Percentiles rank a stretch among this genome's conserved stretches.
phyloP scores from a whole-genome alignment of 257 asterid genomes.

The Gardenia jasminoides region DNA sequence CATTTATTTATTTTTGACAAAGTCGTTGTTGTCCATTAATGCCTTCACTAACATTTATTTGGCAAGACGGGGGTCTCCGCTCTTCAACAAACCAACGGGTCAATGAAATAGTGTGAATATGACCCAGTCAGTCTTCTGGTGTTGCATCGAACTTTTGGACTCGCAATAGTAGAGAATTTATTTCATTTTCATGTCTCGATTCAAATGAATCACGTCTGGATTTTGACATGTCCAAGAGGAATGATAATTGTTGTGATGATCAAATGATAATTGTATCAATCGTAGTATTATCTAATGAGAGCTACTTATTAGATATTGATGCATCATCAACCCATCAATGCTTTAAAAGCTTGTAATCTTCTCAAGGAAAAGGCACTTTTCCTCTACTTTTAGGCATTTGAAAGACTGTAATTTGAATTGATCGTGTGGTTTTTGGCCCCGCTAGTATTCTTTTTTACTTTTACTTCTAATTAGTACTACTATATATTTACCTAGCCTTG shows the following conservation, averaged over 20 bases:
- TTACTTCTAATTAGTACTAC: neutral
- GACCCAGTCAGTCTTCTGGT: too few species aligned
- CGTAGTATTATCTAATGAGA: neutral
- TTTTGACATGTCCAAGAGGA: too few species aligned
- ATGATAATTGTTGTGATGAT: constrained; percentile 12
- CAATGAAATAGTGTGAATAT: neutral
- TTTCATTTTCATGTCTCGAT: neutral
- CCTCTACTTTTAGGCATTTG: constrained; percentile 12
- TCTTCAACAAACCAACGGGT: neutral
- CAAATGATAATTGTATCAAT: neutral
- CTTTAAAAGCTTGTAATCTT: constrained; percentile 20
- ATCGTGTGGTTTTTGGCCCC: neutral
- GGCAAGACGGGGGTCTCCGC: neutral
- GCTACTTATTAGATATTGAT: constrained; percentile 17
- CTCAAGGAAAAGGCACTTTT: constrained; percentile 14
- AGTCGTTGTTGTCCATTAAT: too few species aligned
- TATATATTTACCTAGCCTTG: neutral
- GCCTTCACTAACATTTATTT: neutral
- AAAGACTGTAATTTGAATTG: neutral
- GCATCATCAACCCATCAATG: neutral
- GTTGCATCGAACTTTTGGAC: too few species aligned
- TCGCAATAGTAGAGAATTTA: too few species aligned
- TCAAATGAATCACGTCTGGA: neutral
- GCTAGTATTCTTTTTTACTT: neutral
- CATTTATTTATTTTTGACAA: too few species aligned